Base-by-base conservation (phyloP, 73 alveolate species). In the Symbiodinium pilosum region DNA sequence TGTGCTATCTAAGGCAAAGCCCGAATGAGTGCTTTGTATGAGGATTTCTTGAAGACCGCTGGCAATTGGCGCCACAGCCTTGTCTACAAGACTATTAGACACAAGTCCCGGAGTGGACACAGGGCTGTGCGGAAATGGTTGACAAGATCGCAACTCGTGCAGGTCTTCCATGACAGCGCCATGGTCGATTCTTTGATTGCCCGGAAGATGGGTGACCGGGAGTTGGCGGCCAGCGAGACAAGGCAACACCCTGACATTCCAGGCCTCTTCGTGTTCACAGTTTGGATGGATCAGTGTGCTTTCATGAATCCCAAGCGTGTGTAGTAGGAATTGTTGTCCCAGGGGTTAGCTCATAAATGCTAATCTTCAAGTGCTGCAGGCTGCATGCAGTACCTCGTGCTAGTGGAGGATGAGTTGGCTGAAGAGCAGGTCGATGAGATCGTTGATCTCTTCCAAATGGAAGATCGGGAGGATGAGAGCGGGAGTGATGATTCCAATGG, bases 211-310 rank as follows among this genome's bases (percentile, higher is more conserved):
- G 34, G 6, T 3, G 69, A 26, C 12, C 86, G 42, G 20, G 86
- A 56, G 0, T 34, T 88, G 32, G 5, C 21, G 30, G 43, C 14
- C 38, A 41, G 1, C 36, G 95, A 86, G 93, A 38, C 64, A 2
- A 40, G 95, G 2, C 86, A 64, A 1, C 95, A 88, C 32, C 95
- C 95, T 2, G 95, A 88, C 43, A 6, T 43, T 5, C 93, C 93
- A 47, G 83, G 93, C 42, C 21, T 47, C n/a, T 83, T 39, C 36
- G n/a, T 0, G 9, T 4, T 8, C 36, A 9, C 43, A 30, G 3
- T 7, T 14, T 28, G 20, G 24, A 5, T 34, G 24, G 86, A 16
- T 83, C 32, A n/a, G n/a, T n/a, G n/a, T n/a, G n/a, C n/a, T n/a
- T n/a, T n/a, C n/a, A n/a, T n/a, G n/a, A n/a, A n/a, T n/a, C n/a